A percentile compares a stretch with the other conserved stretches of the same genome.
These are phyloP conservation scores for Agrostemma githago DNA, from an alignment of 148 eudicot species.

Conservation along the genomic window DNA sequence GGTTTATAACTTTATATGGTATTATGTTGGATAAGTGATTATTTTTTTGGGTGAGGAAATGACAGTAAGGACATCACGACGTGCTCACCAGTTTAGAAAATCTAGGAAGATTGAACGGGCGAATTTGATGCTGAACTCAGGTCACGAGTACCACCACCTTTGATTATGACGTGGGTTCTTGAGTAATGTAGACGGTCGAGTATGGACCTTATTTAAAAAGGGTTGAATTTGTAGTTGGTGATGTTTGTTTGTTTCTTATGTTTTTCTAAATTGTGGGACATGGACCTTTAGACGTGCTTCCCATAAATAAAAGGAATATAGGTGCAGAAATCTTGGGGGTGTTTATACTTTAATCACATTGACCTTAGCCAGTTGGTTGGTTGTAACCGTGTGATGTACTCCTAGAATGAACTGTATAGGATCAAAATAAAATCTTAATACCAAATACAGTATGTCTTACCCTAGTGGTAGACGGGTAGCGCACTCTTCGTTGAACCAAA, in stretches of 20 bases:
- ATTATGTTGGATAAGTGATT: constrained; percentile 7
- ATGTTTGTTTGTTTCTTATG: constrained; percentile 1
- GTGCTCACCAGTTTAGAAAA: not conserved
- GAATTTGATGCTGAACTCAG: too few species aligned
- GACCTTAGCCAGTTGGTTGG: constrained; percentile 9
- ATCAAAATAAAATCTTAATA: not conserved
- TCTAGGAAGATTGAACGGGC: too few species aligned
- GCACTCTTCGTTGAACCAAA: too few species aligned
- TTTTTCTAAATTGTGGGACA: constrained; percentile 20
- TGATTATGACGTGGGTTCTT: too few species aligned
- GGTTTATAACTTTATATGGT: not conserved
- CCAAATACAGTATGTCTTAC: not conserved
- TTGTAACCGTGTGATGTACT: constrained; percentile 20
- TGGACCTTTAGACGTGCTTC: constrained; percentile 23
- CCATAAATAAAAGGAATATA: constrained; percentile 15
- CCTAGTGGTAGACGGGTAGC: too few species aligned
- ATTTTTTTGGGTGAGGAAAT: constrained; percentile 5
- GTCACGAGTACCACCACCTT: too few species aligned
- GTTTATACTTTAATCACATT: constrained; percentile 8
- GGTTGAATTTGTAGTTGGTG: constrained; percentile 16
- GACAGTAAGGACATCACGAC: constrained; percentile 15
- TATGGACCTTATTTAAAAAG: not conserved
- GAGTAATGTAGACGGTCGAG: too few species aligned
- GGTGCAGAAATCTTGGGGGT: constrained; percentile 8
- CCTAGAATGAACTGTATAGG: not conserved